Percentiles rank a stretch among this genome's conserved stretches.
These are phyloP conservation scores for Claviceps digitariae DNA, from an alignment of 2,329 filamentous ascomycete genomes.

Conservation along the genomic window DNA sequence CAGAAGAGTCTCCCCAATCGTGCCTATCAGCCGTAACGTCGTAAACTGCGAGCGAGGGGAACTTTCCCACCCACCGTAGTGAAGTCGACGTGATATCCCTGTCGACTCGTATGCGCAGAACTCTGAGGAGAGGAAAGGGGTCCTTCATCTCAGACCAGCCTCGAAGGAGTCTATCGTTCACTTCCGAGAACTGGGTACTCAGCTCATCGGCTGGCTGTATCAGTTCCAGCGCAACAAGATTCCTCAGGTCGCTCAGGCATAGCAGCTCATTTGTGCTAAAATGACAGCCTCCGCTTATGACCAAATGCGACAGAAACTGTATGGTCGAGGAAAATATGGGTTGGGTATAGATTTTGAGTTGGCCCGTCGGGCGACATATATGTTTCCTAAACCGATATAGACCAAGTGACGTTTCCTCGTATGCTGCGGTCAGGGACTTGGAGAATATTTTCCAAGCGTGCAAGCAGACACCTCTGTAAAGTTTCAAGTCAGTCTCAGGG, in stretches of 20 bases:
- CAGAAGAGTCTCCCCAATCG: constrained; percentile 21
- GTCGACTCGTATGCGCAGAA: constrained; percentile 32
- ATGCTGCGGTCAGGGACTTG: constrained; percentile 17
- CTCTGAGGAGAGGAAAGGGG: constrained; percentile 32
- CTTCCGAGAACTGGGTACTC: constrained; percentile 18
- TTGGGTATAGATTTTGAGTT: constrained; percentile 22
- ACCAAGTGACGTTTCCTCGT: constrained; percentile 21
- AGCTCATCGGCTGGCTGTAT: constrained; percentile 23
- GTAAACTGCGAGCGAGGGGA: constrained; percentile 32
- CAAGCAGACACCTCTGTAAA: constrained; percentile 18
- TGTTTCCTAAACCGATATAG: constrained; percentile 27
- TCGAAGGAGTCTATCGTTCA: constrained; percentile 32
- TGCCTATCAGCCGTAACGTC: constrained; percentile 24
- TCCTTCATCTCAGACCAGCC: constrained; percentile 28
- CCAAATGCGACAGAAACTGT: constrained; percentile 28
- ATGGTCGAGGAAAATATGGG: constrained; percentile 23
- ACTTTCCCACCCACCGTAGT: constrained; percentile 25
- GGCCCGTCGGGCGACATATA: constrained; percentile 21
- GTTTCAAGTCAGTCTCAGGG: neutral
- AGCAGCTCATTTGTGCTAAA: constrained; percentile 27
- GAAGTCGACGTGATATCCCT: constrained; percentile 25
- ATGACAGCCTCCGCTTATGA: constrained; percentile 22
- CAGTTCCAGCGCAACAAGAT: constrained; percentile 34
- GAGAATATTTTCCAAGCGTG: constrained; percentile 29
- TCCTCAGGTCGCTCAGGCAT: constrained; percentile 26